Evolutionary conservation across 257 asterid genomes (phyloP), one percentile per base, ranked within the genome.

Genomic region (Ilex asprella): DNA sequence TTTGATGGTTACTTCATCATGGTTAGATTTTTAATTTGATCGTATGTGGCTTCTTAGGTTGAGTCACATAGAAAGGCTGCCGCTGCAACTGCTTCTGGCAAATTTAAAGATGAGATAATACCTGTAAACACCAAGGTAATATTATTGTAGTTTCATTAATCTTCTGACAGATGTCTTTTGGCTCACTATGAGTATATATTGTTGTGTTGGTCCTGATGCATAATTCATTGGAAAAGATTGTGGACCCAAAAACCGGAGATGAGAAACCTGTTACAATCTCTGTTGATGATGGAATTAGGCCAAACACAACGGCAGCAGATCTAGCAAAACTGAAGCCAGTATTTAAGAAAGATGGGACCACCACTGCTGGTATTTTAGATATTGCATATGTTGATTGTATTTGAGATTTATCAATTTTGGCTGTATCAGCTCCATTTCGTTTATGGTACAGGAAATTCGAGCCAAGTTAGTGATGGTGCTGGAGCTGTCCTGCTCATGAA

Each of bases 381-480:
- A 43, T 58, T 43, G 16, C 47, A 12, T 16, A 41, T 47, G 59
- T 16, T 59, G 6, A 29, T 47, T 15, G 30, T 54, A 10, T 47
- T 35, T 55, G 53, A 55, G 35, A 70, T 39, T 55, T 64, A 39
- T 63, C 57, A 57, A 41, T 55, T 67, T 41, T 63, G 15, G 16
- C 6, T 58, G 15, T 66, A 12, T 59, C 52, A 50, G 61, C 41
- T 60, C 57, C 35, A 65, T 60, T 49, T 30, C 64, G 39, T 65
- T 43, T 52, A 41, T 50, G 30, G 31, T 69, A 61, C 70, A 93
- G 99, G 96, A 68, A 93, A 89, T 65, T 89, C 99, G 60, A 93
- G 99, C 81, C 99, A 89, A 78, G 95, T 93, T 55, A 85, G 84
- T 77, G 99, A 93, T 71, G 99, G 99, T 67, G 97, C 99, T 68